A percentile compares a stretch with the other conserved stretches of the same genome.
phyloP scores from a whole-genome alignment of 1,139 yeast species.

The Saccharomycopsis hybrid region DNA sequence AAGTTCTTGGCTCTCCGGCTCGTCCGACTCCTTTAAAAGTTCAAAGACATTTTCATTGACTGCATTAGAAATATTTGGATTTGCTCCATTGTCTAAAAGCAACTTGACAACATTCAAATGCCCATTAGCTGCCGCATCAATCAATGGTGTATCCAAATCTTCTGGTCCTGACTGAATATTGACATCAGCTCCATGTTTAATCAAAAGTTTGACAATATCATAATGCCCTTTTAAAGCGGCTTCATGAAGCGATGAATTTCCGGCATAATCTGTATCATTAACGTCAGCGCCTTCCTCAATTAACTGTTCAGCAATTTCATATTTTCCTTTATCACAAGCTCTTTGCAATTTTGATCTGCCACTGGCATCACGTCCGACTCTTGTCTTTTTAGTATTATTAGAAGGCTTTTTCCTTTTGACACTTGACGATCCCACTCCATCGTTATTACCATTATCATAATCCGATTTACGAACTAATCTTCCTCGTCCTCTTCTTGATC shows the following conservation, averaged over 20 bases:
- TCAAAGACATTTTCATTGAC: constrained; percentile 78
- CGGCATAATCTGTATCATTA: constrained; percentile 86
- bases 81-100: constrained; percentile 71
- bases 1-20: constrained; percentile 28
- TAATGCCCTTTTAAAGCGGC: constrained; percentile 80
- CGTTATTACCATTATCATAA: background rate
- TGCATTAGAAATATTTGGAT: constrained; percentile 74
- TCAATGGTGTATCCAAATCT: constrained; percentile 82
- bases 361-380: constrained; percentile 67
- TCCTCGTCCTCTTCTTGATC: constrained; percentile 17
- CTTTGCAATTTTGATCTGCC: constrained; percentile 77
- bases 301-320: constrained; percentile 51
- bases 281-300: constrained; percentile 65
- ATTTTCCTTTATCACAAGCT: constrained; percentile 75
- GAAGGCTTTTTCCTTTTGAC: constrained; percentile 6
- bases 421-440: background rate
- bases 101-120: constrained; percentile 63
- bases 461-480: constrained; percentile 15
- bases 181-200: constrained; percentile 61
- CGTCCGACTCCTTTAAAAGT: constrained; percentile 41
- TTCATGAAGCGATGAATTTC: constrained; percentile 84
- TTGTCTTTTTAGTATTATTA: constrained; percentile 33
- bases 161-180: constrained; percentile 76
- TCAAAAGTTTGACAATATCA: constrained; percentile 47
- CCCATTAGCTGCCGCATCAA: constrained; percentile 86